These are phyloP conservation scores for Trichoderma sp. DNA, from an alignment of 2,329 filamentous ascomycete genomes.

Conservation along the genomic window DNA sequence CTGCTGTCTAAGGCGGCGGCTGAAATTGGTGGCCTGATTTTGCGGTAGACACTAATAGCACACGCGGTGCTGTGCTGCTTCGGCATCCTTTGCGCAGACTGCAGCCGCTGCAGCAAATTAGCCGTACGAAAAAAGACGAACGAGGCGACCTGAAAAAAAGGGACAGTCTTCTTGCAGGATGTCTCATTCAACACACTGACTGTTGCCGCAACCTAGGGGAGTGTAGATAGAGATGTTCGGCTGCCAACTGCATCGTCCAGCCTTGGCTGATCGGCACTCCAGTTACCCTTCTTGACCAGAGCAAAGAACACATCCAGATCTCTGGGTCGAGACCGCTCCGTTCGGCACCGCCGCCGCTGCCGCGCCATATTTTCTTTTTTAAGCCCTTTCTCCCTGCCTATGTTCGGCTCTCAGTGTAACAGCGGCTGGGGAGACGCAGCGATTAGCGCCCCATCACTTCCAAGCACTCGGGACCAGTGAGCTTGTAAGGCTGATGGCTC, in stretches of 20 bases:
- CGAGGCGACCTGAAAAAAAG: background rate
- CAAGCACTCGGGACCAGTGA: constrained; percentile 19
- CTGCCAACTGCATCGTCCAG: background rate
- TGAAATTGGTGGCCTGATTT: background rate
- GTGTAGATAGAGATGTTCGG: background rate
- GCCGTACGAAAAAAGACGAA: background rate
- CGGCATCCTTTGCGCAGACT: background rate
- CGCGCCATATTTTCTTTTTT: constrained; percentile 9
- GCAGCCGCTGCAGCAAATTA: background rate
- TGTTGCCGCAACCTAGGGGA: background rate
- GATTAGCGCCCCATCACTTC: constrained; percentile 20
- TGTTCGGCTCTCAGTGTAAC: constrained; percentile 13
- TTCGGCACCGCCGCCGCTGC: constrained; percentile 18
- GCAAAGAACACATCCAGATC: constrained; percentile 12
- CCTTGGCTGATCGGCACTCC: constrained; percentile 13
- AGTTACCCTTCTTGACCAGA: constrained; percentile 11
- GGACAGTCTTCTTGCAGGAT: background rate
- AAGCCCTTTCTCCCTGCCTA: constrained; percentile 3
- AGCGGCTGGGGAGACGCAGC: constrained; percentile 14
- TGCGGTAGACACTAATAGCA: background rate
- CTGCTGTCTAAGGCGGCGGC: background rate
- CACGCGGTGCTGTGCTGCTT: background rate
- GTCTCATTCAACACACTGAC: background rate
- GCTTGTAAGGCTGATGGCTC: constrained; percentile 20
- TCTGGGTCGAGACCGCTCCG: constrained; percentile 19